Base-by-base conservation (phyloP, 2,329 filamentous ascomycete species). In the Alternaria dauci region DNA sequence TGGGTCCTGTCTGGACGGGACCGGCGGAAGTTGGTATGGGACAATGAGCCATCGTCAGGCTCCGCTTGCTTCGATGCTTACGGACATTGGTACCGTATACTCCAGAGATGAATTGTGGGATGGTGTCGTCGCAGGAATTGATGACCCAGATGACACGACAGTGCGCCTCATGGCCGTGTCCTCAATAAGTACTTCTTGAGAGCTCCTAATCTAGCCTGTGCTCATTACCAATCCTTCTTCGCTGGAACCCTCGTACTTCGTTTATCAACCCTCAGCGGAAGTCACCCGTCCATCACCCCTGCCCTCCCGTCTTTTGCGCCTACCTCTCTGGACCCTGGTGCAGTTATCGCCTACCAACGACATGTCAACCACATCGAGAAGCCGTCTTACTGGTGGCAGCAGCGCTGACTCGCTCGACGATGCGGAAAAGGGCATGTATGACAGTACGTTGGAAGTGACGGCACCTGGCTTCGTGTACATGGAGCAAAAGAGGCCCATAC, bases 361-460 rank as follows among this genome's bases (percentile, higher is more conserved):
- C 50, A 76, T 76, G 74, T 63, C 58, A 43, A 52, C 42, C 52
- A 60, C 65, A 62, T 62, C 69, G 43, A 57, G 64, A 55, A 66
- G 51, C 58, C 55, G 66, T 43, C 60, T 66, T 50, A 36, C 56
- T 42, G 60, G 52, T 55, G 44, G 55, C 20, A 58, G 56, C 28
- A 74, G 69, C 58, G 59, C 67, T 14, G 63, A 73, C 60, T 71
- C 72, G 16, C 48, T 76, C 28, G 68, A 73, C 50, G 71, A 75
- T 67, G 73, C 74, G 36, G 75, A 77, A 58, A 76, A 76, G 61
- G 75, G 75, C 47, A 69, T 76, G 43, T 69, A 67, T 46, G 70
- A 74, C 43, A 70, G 56, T 30, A 67, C 73, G 42, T n/a, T 67
- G 32, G 68, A 69, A 42, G 42, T 68, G 52, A 63, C 59, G 20